A percentile compares a stretch with the other conserved stretches of the same genome.
These are phyloP conservation scores for Aspergillus fumigatus DNA, from an alignment of 2,329 filamentous ascomycete species.

Conservation along the genomic window DNA sequence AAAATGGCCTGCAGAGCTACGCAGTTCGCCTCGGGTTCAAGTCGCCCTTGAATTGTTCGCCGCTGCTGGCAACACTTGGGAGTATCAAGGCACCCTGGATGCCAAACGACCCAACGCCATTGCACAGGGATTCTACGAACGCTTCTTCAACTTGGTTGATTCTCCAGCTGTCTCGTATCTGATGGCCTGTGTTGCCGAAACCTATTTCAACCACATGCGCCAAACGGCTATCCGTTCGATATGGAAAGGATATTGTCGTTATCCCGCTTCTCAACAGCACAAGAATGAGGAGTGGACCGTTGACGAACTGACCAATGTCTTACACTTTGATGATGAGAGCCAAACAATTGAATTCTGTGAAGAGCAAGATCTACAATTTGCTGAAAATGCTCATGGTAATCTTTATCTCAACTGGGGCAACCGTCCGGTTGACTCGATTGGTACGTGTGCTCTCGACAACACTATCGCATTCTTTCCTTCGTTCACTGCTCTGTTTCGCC, in stretches of 20 bases:
- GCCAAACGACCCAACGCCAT: slow-evolving; percentile 47
- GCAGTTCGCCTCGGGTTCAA: slow-evolving; percentile 50
- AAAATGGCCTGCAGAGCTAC: slow-evolving; percentile 48
- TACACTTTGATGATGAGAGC: slow-evolving; percentile 54
- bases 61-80: slow-evolving; percentile 51
- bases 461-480: slow-evolving; percentile 15
- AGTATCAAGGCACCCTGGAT: slow-evolving; percentile 49
- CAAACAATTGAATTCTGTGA: slow-evolving; percentile 53
- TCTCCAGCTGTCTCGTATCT: slow-evolving; percentile 56
- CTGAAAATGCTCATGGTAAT: slow-evolving; percentile 41
- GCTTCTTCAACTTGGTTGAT: slow-evolving; percentile 54
- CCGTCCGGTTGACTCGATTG: slow-evolving; percentile 44
- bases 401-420: slow-evolving; percentile 50
- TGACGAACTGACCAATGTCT: slow-evolving; percentile 45
- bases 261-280: slow-evolving; percentile 43
- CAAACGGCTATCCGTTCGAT: slow-evolving; percentile 53
- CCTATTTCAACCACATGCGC: slow-evolving; percentile 57
- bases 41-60: slow-evolving; percentile 55
- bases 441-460: slow-evolving; percentile 29
- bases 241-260: slow-evolving; percentile 49
- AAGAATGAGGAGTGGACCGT: slow-evolving; percentile 55
- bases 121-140: slow-evolving; percentile 54
- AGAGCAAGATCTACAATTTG: slow-evolving; percentile 50
- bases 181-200: slow-evolving; percentile 61
- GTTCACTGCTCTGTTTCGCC: slow-evolving; percentile 1